A percentile compares a stretch with the other conserved stretches of the same genome.
Conservation (phyloP, 345 rosid genomes). For the Anacardium occidentale region DNA sequence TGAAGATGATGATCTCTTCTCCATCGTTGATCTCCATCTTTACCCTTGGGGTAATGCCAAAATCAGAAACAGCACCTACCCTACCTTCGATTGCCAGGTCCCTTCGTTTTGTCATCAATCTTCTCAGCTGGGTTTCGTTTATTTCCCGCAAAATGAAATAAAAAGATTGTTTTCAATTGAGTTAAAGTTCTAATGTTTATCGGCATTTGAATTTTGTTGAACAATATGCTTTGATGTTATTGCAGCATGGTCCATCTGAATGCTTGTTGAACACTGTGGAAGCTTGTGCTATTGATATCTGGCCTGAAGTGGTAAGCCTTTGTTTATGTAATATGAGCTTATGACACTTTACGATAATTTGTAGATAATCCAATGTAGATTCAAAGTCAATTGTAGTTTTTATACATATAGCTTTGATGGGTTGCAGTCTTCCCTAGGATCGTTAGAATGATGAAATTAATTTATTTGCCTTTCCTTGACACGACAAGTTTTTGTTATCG, state of each 20-base stretch:
- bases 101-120: neutral
- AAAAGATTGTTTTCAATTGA: neutral
- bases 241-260: conserved; percentile 83
- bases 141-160: neutral
- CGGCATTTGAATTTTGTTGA: neutral
- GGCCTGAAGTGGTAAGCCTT: conserved; percentile 66
- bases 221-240: neutral
- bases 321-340: neutral
- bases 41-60: conserved; percentile 84
- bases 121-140: neutral
- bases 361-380: neutral
- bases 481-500: conserved; percentile 2
- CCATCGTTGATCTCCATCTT: conserved; percentile 68
- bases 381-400: neutral
- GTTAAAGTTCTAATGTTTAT: neutral
- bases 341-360: neutral
- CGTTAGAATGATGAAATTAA: neutral
- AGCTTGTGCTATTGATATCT: conserved; percentile 76
- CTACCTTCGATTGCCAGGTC: conserved; percentile 82
- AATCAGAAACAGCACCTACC: conserved; percentile 41
- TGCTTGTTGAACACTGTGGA: conserved; percentile 84
- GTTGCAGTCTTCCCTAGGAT: neutral
- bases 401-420: neutral
- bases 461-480: neutral
- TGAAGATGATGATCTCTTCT: conserved; percentile 52